These are phyloP conservation scores for Pichia gijzeniarum DNA, from an alignment of 805 yeast genomes.

Conservation along the genomic window DNA sequence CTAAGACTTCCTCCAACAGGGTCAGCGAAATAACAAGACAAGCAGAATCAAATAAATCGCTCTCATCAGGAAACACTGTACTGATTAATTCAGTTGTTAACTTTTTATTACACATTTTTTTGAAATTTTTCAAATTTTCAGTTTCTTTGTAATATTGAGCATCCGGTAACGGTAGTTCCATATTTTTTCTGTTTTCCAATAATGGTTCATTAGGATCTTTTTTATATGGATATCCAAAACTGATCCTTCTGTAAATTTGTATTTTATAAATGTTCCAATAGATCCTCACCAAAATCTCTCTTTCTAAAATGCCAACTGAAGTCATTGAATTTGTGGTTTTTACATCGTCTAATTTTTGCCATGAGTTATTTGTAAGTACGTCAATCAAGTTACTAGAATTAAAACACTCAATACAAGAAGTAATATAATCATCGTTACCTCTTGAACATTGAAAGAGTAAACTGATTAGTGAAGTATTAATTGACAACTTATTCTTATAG, in stretches of 20 bases:
- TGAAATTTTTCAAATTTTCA: slow-evolving; percentile 12
- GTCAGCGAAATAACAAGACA: slow-evolving; percentile 26
- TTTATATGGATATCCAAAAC: slow-evolving; percentile 33
- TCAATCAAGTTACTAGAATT: slow-evolving; percentile 1
- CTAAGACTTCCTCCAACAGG: slow-evolving; percentile 32
- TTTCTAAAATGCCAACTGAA: slow-evolving; percentile 15
- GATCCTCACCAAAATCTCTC: slow-evolving; percentile 30
- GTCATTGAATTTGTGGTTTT: background rate
- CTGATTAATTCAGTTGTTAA: slow-evolving; percentile 14
- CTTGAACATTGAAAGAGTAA: slow-evolving; percentile 23
- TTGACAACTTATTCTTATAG: slow-evolving; percentile 27
- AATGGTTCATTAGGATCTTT: background rate
- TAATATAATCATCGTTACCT: slow-evolving; percentile 23
- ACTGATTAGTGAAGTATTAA: slow-evolving; percentile 25
- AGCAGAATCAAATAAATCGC: slow-evolving; percentile 25
- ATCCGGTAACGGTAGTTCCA: slow-evolving; percentile 33
- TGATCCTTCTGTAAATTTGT: slow-evolving; percentile 29
- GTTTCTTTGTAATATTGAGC: slow-evolving; percentile 18
- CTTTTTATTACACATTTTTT: slow-evolving; percentile 12
- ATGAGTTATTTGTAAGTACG: background rate
- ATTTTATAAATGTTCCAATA: slow-evolving; percentile 36
- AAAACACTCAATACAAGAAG: slow-evolving; percentile 13
- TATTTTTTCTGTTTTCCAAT: slow-evolving; percentile 26
- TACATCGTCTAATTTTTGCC: background rate
- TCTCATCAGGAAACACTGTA: slow-evolving; percentile 12